Evolutionary conservation across 805 yeast species (phyloP), one percentile per base, ranked within the genome.

Genomic region (Saturnispora diversa): DNA sequence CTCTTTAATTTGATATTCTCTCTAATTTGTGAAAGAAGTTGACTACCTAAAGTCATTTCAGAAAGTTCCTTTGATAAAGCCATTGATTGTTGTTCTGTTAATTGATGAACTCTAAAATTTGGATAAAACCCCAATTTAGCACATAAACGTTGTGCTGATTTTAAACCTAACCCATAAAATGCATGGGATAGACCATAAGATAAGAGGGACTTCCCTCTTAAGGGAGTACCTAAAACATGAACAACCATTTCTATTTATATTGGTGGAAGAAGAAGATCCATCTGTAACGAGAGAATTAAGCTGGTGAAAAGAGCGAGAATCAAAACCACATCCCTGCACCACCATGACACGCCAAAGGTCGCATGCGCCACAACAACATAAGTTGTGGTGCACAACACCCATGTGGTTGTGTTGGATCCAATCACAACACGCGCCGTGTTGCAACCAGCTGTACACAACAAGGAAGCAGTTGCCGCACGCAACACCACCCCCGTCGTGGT

Each of bases 51-150:
- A 9, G 84, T 75, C 71, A 84, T 70, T 30, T 77, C 81, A 1
- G 94, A 76, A 36, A 92, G 69, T 59, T 92, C 96, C 59, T 87
- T 90, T 28, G 95, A 82, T 33, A 92, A 69, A 26, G 83, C 76
- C 75, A 90, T 72, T 33, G 87, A 71, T 53, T 87, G 94, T 21
- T 86, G 84, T 62, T 92, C 97, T 22, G 82, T 68, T 28, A 92
- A 72, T 62, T 92, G 95, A 59, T 84, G 92, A 84, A 88, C 81
- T 64, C 95, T 77, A 94, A 90, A 88, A 58, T 74, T 69, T 34
- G 97, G 97, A 56, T 88, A 90, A 44, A 92, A 74, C 9, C 95
- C 96, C 17, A 90, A 75, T 56, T 78, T 85, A 29, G 97, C 79
- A 59, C 96, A 87, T 39, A 92, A 68, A 52, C 69, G 68, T 47